phyloP scores from a whole-genome alignment of 2,329 filamentous ascomycete genomes.

The Rutstroemia sydowiana region DNA sequence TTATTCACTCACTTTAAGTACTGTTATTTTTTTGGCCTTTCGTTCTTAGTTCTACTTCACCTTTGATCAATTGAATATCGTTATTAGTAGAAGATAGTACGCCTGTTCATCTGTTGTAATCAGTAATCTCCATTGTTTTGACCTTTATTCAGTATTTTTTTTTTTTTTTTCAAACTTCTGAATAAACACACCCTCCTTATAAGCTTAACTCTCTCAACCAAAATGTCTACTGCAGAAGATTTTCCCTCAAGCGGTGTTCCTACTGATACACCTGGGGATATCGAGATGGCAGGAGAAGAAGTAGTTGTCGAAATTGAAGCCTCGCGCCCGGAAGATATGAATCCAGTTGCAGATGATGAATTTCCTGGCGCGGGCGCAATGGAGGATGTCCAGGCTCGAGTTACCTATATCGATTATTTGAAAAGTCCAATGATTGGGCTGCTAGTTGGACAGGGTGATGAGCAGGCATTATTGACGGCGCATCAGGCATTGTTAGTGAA shows the following conservation, averaged over 20 bases:
- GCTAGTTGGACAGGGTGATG: slow-evolving; percentile 53
- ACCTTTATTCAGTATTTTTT: too few relatives aligned
- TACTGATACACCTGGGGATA: slow-evolving; percentile 17
- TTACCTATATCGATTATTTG: slow-evolving; percentile 50
- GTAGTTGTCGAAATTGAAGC: slow-evolving; percentile 23
- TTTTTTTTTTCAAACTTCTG: too few relatives aligned
- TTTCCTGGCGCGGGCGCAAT: slow-evolving; percentile 19
- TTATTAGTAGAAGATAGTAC: too few relatives aligned
- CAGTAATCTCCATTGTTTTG: too few relatives aligned
- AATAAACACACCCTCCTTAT: too few relatives aligned
- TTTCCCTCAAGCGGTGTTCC: slow-evolving; percentile 14
- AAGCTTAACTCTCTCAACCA: neutral
- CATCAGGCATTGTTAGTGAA: slow-evolving; percentile 70
- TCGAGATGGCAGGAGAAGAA: slow-evolving; percentile 25
- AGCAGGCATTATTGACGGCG: slow-evolving; percentile 60
- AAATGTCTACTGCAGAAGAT: slow-evolving; percentile 14
- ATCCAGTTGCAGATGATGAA: slow-evolving; percentile 3
- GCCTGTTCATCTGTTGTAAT: too few relatives aligned
- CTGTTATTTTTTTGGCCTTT: too few relatives aligned
- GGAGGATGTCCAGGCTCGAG: slow-evolving; percentile 18
- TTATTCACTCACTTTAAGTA: too few relatives aligned
- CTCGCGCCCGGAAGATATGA: neutral
- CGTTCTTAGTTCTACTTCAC: too few relatives aligned
- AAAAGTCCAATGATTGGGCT: slow-evolving; percentile 63
- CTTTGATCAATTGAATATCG: too few relatives aligned